Conservation (phyloP, 2,329 filamentous ascomycete species). For the Alternaria metachromatica region DNA sequence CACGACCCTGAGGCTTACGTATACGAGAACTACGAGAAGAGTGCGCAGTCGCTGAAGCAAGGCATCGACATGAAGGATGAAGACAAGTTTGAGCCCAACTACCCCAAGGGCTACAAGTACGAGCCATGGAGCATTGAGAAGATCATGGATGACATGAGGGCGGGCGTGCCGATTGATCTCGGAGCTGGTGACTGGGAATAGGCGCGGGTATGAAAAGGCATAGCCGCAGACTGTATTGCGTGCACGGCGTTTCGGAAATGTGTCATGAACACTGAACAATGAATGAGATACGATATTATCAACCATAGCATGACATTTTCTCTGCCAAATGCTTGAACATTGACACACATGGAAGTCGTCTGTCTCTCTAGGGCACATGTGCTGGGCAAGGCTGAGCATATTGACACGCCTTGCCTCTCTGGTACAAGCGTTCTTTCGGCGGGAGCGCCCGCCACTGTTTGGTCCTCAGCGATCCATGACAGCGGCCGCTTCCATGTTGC, state of each 20-base stretch:
- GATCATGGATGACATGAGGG: constrained; percentile 50
- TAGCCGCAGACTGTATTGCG: not conserved
- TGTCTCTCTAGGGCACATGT: not conserved
- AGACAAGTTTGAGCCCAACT: constrained; percentile 52
- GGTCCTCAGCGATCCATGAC: not conserved
- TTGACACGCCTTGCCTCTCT: not conserved
- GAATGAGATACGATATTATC: not conserved
- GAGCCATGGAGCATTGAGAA: constrained; percentile 53
- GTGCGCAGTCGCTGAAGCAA: constrained; percentile 51
- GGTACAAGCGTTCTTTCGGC: not conserved
- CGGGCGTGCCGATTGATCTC: constrained; percentile 43
- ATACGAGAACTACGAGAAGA: constrained; percentile 53
- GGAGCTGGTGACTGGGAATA: constrained; percentile 48
- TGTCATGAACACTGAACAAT: not conserved
- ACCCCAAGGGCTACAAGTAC: constrained; percentile 52
- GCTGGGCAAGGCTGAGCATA: not conserved
- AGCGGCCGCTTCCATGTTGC: not conserved
- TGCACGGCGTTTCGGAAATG: not conserved
- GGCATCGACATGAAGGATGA: constrained; percentile 53
- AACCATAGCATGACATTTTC: not conserved
- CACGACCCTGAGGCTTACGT: constrained; percentile 56
- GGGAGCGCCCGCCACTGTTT: not conserved
- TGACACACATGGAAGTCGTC: not conserved
- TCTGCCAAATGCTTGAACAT: not conserved
- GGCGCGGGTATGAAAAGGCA: not conserved